These are phyloP conservation scores for Rhynchospora tenuis DNA, from an alignment of 176 grass and related monocot species.

Conservation along the genomic window DNA sequence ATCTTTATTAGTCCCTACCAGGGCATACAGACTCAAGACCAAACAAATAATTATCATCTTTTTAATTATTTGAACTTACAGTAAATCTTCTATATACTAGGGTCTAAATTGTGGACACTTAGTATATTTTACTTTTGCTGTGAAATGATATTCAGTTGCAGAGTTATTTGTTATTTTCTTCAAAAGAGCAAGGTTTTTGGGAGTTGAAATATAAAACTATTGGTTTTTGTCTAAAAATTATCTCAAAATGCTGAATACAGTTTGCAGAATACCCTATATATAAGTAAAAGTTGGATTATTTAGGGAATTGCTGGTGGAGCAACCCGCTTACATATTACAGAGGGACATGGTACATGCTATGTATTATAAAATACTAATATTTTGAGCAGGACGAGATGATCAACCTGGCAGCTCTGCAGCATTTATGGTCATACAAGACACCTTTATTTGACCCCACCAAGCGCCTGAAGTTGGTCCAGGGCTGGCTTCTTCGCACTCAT, in stretches of 20 bases:
- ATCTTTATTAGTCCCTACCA: neutral
- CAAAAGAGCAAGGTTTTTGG: neutral
- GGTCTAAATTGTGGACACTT: neutral
- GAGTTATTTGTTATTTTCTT: neutral
- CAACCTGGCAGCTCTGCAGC: slow-evolving; percentile 19
- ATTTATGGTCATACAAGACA: slow-evolving; percentile 42
- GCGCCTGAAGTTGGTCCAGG: slow-evolving; percentile 34
- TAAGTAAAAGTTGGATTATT: neutral
- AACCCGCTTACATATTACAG: neutral
- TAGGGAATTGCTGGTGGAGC: neutral
- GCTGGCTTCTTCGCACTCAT: slow-evolving; percentile 14
- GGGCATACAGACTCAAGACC: neutral
- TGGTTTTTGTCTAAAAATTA: neutral
- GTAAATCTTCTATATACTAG: neutral
- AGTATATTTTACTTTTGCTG: neutral
- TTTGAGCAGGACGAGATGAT: slow-evolving; percentile 12
- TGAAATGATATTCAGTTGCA: neutral
- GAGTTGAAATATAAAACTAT: neutral
- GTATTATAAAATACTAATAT: neutral
- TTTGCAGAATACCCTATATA: neutral
- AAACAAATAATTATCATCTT: neutral
- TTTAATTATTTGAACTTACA: neutral
- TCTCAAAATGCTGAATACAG: no score
- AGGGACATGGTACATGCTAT: neutral
- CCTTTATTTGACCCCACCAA: slow-evolving; percentile 25